A percentile compares a stretch with the other conserved stretches of the same genome.
phyloP scores from a whole-genome alignment of 225 moss, liverwort and hornwort genomes.

The Sphagnum tenellum region DNA sequence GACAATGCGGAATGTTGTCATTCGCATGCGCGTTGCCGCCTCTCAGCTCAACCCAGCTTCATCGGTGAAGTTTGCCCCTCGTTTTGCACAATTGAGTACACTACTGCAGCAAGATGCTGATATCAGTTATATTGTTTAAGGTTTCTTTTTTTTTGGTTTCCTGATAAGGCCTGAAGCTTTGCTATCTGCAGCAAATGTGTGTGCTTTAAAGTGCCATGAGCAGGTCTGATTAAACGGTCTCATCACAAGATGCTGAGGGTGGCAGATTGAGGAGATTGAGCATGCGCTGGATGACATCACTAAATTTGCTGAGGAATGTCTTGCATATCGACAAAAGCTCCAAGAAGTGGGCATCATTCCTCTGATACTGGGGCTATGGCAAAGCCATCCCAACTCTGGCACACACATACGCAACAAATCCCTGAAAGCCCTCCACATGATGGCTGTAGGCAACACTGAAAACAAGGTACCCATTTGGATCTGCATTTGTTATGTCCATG shows the following conservation, averaged over 20 bases:
- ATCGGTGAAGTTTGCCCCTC: constrained; percentile 17
- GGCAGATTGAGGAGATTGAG: constrained; percentile 42
- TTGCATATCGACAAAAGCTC: constrained; percentile 23
- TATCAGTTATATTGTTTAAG: too few relatives aligned
- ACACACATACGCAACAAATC: constrained; percentile 34
- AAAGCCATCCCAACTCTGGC: constrained; percentile 28
- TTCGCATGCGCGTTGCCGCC: constrained; percentile 27
- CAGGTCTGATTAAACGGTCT: not conserved
- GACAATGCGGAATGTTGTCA: constrained; percentile 27
- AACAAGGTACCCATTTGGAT: constrained; percentile 23
- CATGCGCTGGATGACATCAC: constrained; percentile 35
- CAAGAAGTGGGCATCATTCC: constrained; percentile 28
- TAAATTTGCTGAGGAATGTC: constrained; percentile 15
- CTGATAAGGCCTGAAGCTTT: too few relatives aligned
- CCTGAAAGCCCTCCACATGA: constrained; percentile 24
- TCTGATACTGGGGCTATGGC: constrained; percentile 31
- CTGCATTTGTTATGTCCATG: too few relatives aligned
- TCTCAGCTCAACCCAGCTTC: constrained; percentile 18
- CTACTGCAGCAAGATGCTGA: not conserved
- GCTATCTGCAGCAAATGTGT: too few relatives aligned
- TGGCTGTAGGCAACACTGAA: constrained; percentile 14
- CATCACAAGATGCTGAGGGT: not conserved
- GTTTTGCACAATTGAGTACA: not conserved
- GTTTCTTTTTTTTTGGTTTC: too few relatives aligned
- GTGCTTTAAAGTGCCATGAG: too few relatives aligned